phyloP scores from a whole-genome alignment of 352 stramenopile genomes.

The Pythium dissotocum region DNA sequence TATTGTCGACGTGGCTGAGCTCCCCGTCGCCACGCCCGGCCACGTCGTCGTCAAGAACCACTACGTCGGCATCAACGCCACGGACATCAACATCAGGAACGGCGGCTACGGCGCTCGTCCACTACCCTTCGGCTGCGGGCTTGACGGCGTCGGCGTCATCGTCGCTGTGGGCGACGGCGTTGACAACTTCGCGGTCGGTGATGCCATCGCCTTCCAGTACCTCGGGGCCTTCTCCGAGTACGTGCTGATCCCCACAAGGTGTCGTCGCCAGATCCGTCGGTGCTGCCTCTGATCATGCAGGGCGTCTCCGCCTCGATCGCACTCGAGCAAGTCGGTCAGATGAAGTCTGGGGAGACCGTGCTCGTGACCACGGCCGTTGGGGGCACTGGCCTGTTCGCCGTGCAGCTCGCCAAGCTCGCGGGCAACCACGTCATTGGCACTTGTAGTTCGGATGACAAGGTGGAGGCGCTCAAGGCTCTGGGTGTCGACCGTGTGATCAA shows the following conservation, averaged over 20 bases:
- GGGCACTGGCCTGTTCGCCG: slow-evolving; percentile 64
- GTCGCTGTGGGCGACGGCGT: slow-evolving; percentile 32
- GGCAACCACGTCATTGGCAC: slow-evolving; percentile 70
- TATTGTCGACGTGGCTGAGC: slow-evolving; percentile 27
- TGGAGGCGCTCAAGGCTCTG: slow-evolving; percentile 37
- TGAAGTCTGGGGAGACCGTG: slow-evolving; percentile 43
- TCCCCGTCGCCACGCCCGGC: slow-evolving; percentile 19
- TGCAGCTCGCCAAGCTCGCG: slow-evolving; percentile 74
- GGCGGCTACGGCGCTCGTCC: slow-evolving; percentile 46
- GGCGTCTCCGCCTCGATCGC: slow-evolving; percentile 45
- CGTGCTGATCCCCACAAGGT: slow-evolving; percentile 37
- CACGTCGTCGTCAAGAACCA: slow-evolving; percentile 52
- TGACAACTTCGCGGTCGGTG: slow-evolving; percentile 41
- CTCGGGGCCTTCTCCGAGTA: slow-evolving; percentile 42
- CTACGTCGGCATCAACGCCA: slow-evolving; percentile 47
- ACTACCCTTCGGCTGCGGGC: slow-evolving; percentile 56
- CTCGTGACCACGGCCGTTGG: slow-evolving; percentile 46
- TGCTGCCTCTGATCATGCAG: slow-evolving; percentile 43
- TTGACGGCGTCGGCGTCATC: slow-evolving; percentile 47
- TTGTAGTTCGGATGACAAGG: slow-evolving; percentile 77
- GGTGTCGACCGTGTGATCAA: slow-evolving; percentile 68
- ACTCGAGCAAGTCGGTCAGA: slow-evolving; percentile 43
- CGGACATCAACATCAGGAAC: slow-evolving; percentile 66
- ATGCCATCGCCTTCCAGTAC: slow-evolving; percentile 44
- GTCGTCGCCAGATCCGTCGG: slow-evolving; percentile 17